Percentiles rank a stretch among this genome's conserved stretches.
Evolutionary conservation across 2,329 filamentous ascomycete genomes (phyloP).

Genomic region (Sarocladiaceae sp.): DNA sequence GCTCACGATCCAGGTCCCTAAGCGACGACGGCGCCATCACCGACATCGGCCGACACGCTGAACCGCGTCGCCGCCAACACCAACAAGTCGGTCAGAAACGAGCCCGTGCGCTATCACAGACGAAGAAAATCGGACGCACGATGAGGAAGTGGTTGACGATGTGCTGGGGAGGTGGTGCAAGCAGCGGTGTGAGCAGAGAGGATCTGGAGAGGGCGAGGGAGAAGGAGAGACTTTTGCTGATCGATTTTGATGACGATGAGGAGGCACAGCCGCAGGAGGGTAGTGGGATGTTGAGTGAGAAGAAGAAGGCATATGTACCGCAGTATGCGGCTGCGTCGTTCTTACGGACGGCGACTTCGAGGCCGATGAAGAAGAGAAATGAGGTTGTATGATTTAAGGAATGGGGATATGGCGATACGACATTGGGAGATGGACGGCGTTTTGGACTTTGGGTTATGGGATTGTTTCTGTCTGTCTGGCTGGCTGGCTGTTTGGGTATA

Average conservation of each 20-base stretch:
- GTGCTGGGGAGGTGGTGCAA: conserved; percentile 11
- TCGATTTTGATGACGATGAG: conserved; percentile 5
- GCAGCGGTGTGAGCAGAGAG: background rate
- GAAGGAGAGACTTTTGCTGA: conserved; percentile 7
- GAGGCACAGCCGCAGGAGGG: background rate
- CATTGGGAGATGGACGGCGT: too few species aligned
- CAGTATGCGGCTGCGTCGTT: conserved; percentile 35
- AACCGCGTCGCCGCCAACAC: background rate
- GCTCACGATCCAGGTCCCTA: conserved; percentile 8
- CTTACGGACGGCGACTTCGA: conserved; percentile 34
- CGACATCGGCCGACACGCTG: background rate
- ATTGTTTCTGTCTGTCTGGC: too few species aligned
- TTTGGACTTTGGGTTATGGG: too few species aligned
- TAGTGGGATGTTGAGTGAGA: background rate
- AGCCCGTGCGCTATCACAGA: background rate
- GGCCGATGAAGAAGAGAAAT: conserved; percentile 20
- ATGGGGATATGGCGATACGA: too few species aligned
- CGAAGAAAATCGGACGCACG: background rate
- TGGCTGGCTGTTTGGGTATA: too few species aligned
- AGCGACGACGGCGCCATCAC: conserved; percentile 8
- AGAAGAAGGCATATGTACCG: conserved; percentile 20
- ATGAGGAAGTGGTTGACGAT: conserved; percentile 12
- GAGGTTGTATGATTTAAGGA: background rate
- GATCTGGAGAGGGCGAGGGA: conserved; percentile 5
- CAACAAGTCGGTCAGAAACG: conserved; percentile 6